Conservation (phyloP, 129 eudicot genomes). For the Lactuca sativa region DNA sequence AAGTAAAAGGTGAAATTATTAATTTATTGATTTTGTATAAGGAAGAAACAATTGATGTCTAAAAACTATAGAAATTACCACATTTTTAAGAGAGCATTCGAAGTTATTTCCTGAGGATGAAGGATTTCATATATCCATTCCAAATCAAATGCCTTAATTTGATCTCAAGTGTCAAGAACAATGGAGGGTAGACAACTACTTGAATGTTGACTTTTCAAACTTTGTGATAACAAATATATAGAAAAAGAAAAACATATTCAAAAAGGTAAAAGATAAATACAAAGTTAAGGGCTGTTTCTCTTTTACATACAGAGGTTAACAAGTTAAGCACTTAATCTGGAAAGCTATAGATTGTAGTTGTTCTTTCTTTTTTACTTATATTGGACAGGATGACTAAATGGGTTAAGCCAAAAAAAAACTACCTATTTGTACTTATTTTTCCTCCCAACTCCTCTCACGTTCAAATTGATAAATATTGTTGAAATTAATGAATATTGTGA, state of each 20-base stretch:
- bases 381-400: too few relatives aligned
- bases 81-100: constrained; percentile 64
- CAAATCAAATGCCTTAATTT: too few relatives aligned
- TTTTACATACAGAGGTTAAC: constrained; percentile 49
- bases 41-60: background rate
- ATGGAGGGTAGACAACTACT: constrained; percentile 59
- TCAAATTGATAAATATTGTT: too few relatives aligned
- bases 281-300: background rate
- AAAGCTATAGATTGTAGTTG: constrained; percentile 27
- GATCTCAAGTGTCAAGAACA: constrained; percentile 26
- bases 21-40: constrained; percentile 2
- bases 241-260: background rate
- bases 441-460: too few relatives aligned
- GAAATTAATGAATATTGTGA: too few relatives aligned
- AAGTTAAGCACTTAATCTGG: constrained; percentile 45
- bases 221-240: too few relatives aligned
- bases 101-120: constrained; percentile 37
- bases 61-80: constrained; percentile 47
- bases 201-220: constrained; percentile 29
- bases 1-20: constrained; percentile 13
- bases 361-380: too few relatives aligned
- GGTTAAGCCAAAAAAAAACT: too few relatives aligned
- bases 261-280: background rate
- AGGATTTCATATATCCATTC: too few relatives aligned
- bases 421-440: too few relatives aligned